Conservation (phyloP, 352 stramenopile species). For the Phytopythium oedochilum region DNA sequence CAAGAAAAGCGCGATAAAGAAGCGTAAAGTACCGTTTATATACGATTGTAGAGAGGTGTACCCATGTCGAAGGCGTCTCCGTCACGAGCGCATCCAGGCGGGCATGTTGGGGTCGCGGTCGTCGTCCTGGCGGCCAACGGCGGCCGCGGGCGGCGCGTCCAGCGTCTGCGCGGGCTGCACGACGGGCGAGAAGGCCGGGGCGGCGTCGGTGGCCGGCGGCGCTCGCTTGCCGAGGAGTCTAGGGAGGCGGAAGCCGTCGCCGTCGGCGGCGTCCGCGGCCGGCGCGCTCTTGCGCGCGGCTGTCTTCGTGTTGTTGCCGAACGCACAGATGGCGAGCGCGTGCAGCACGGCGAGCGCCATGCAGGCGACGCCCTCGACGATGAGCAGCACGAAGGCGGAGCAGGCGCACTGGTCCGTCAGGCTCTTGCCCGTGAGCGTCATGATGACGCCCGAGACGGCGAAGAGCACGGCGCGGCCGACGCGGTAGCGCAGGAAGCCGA, state of each 20-base stretch:
- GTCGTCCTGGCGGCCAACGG: neutral
- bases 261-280: neutral
- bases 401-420: conserved; percentile 47
- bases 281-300: neutral
- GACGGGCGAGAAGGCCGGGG: conserved; percentile 11
- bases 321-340: conserved; percentile 35
- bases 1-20: neutral
- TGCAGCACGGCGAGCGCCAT: conserved; percentile 40
- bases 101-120: conserved; percentile 15
- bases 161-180: conserved; percentile 14
- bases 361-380: conserved; percentile 50
- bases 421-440: conserved; percentile 49
- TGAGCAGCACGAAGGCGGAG: conserved; percentile 38
- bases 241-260: neutral
- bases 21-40: neutral
- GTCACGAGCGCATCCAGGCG: conserved; percentile 20
- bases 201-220: neutral
- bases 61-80: neutral
- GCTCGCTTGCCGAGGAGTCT: neutral
- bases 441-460: conserved; percentile 55
- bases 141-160: neutral
- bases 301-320: conserved; percentile 40
- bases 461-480: conserved; percentile 55
- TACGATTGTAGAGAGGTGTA: neutral
- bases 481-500: conserved; percentile 76